phyloP scores from a whole-genome alignment of 345 rosid species.

The Firmiana major region DNA sequence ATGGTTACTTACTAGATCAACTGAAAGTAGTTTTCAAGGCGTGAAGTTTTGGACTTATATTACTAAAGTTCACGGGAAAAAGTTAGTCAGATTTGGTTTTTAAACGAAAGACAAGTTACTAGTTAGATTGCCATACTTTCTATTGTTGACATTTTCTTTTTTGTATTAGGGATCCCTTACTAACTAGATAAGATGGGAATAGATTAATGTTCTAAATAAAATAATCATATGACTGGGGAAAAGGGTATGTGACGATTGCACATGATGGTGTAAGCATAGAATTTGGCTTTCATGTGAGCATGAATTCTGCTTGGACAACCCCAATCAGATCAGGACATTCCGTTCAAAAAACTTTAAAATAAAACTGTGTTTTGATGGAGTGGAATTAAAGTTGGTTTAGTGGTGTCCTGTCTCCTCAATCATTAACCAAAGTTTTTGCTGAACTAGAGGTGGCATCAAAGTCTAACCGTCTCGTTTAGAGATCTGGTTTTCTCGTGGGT shows the following conservation, averaged over 20 bases:
- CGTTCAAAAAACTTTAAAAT: neutral
- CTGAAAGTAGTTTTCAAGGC: constrained; percentile 8
- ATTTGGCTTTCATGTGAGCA: constrained; percentile 8
- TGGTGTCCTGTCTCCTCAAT: constrained; percentile 28
- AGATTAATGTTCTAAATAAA: neutral
- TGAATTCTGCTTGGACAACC: neutral
- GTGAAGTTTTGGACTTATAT: constrained; percentile 4
- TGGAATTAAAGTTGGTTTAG: neutral
- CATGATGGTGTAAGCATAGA: constrained; percentile 28
- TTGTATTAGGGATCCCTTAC: neutral
- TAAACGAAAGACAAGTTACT: neutral
- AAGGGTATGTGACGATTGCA: constrained; percentile 31
- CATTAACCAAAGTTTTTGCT: constrained; percentile 17
- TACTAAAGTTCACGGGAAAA: neutral
- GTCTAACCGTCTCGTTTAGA: neutral
- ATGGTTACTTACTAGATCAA: neutral
- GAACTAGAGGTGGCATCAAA: constrained; percentile 13
- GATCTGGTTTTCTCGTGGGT: constrained; percentile 26
- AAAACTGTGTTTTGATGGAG: neutral
- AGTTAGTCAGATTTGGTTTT: neutral
- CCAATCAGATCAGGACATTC: neutral
- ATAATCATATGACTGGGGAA: neutral
- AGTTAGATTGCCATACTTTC: neutral
- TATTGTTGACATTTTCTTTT: neutral
- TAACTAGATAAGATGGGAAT: neutral